Conservation (phyloP, 176 grass and related monocot species). For the Lolium rigidum region DNA sequence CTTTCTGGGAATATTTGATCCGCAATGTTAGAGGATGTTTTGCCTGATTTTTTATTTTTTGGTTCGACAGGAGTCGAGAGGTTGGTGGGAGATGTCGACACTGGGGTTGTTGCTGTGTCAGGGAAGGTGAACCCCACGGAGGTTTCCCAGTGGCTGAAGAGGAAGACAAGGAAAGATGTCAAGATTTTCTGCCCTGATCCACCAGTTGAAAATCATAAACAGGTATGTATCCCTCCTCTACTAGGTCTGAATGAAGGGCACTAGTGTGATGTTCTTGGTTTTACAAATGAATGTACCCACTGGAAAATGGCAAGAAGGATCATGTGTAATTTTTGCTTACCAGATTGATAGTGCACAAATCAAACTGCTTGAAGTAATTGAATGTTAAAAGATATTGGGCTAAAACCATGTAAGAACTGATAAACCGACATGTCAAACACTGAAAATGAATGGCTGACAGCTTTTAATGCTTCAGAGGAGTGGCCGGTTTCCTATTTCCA, state of each 20-base stretch:
- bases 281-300: too few relatives aligned
- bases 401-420: too few relatives aligned
- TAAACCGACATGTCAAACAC: too few relatives aligned
- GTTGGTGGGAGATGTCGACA: conserved; percentile 23
- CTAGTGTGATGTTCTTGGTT: too few relatives aligned
- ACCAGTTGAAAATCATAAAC: conserved; percentile 8
- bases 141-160: conserved; percentile 42
- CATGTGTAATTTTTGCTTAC: not conserved
- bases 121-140: conserved; percentile 42
- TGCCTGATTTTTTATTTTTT: not conserved
- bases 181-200: conserved; percentile 25
- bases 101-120: not conserved
- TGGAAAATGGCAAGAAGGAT: not conserved
- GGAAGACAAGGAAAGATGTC: conserved; percentile 40
- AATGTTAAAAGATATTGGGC: too few relatives aligned
- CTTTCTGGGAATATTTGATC: not conserved
- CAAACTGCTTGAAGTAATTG: too few relatives aligned
- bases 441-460: not conserved
- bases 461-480: not conserved
- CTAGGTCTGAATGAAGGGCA: not conserved
- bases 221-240: conserved; percentile 19
- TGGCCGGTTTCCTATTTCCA: not conserved
- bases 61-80: conserved; percentile 16
- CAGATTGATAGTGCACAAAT: too few relatives aligned
- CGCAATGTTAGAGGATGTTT: too few relatives aligned